These are phyloP conservation scores for Croton laevigatus DNA, from an alignment of 441 rosid species.

Conservation along the genomic window DNA sequence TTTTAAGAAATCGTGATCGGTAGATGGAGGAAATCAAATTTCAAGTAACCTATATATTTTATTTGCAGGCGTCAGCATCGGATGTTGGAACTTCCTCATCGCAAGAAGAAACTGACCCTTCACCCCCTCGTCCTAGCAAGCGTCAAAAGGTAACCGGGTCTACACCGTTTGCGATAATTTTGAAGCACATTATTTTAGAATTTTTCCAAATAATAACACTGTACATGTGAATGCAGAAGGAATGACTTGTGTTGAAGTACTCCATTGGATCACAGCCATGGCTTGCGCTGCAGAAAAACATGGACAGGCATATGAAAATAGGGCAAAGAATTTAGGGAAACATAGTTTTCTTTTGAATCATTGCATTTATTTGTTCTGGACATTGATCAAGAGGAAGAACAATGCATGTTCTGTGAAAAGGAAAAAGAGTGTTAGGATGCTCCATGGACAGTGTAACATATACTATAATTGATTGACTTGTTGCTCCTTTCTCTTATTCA, in stretches of 20 bases:
- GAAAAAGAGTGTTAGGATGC: too few relatives aligned
- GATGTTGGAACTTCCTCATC: background rate
- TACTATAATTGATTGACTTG: background rate
- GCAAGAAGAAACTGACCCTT: background rate
- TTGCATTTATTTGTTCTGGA: background rate
- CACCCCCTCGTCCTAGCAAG: background rate
- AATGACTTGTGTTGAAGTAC: background rate
- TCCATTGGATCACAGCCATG: background rate
- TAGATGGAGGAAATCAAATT: background rate
- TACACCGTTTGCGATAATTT: background rate
- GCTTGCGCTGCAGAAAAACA: background rate
- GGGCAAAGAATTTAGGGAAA: background rate
- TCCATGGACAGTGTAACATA: too few relatives aligned
- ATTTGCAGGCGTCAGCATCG: background rate
- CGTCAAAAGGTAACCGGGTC: background rate
- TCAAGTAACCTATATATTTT: background rate
- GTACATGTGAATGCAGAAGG: constrained; percentile 3
- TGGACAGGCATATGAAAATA: background rate
- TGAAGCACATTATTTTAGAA: background rate
- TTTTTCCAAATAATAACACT: background rate
- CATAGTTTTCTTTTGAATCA: background rate
- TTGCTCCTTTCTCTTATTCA: background rate
- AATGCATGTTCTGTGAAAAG: too few relatives aligned
- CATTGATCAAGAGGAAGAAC: background rate
- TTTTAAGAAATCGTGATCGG: background rate